Base-by-base conservation (phyloP, 2,329 filamentous ascomycete genomes). In the Diaporthe sp. region DNA sequence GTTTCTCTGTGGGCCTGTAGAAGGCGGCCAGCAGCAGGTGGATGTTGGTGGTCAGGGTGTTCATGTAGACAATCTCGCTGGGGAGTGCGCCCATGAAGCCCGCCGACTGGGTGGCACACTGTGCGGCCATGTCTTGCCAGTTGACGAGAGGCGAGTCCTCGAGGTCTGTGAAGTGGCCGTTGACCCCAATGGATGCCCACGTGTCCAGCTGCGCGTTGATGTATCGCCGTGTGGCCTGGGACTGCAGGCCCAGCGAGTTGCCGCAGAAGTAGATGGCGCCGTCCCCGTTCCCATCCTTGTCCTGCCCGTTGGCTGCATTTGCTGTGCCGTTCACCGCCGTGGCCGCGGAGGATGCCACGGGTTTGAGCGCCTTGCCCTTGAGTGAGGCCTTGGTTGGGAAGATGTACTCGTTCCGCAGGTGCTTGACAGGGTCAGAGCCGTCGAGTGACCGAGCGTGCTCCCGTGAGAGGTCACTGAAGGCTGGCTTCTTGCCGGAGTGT, bases 231-330 rank as follows among this genome's bases (percentile, higher is more conserved):
- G 93, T 92, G 19, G 89, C 89, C 77, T 90, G 91, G 59, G 96
- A 95, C 82, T 98, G 95, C 5, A 96, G 90, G 51, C 95, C 95
- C 1, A 98, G 89, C 0, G 95, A 98, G 86, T 98, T 98, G 74
- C 96, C 96, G 78, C 95, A 96, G 77, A 98, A 92, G 83, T 98
- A 98, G 75, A 95, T 92, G 75, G 89, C 90, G 8, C 57, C 34
- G 17, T 73, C 39, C 6, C 46, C 34, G 17, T 73, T 39, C 6
- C 46, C 28, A 34, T 53, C 67, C 62, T 73, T n/a, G 34, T 39
- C 70, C 6, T 57, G 53, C 28, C 39, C 42, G 12, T 19, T 61
- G 22, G 25, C 53, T 12, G 42, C 65, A 39, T 72, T 22, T n/a
- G 53, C 46, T 19, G 61, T 67, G 22, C 61, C 72, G 28, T 74